Percentiles rank a stretch among this genome's conserved stretches.
Evolutionary conservation across 2,329 filamentous ascomycete species (phyloP).

Genomic region (Sphaerostilbella broomeana): DNA sequence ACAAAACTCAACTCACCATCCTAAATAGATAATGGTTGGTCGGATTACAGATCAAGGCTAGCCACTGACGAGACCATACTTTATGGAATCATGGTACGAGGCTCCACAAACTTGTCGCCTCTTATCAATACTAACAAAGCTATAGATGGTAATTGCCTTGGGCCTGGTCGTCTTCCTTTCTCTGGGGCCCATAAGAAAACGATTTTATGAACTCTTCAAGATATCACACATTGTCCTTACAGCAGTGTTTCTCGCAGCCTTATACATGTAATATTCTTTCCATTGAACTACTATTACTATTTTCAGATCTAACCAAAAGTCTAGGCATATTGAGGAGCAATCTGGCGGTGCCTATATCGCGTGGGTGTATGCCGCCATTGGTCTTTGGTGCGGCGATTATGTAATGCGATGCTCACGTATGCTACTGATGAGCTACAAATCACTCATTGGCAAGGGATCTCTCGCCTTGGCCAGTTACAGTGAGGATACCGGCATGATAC

Average conservation of each 20-base stretch:
- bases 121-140: not conserved
- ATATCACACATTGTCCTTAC: constrained; percentile 40
- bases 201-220: constrained; percentile 40
- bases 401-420: constrained; percentile 34
- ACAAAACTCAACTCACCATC: no score
- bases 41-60: constrained; percentile 12
- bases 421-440: constrained; percentile 26
- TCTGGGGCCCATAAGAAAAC: constrained; percentile 9
- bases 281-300: not conserved
- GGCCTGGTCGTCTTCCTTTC: constrained; percentile 7
- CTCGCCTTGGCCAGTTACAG: constrained; percentile 28
- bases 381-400: constrained; percentile 40
- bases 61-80: constrained; percentile 3
- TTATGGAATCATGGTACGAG: constrained; percentile 12
- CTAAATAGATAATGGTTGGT: not conserved
- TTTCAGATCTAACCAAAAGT: not conserved
- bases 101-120: not conserved
- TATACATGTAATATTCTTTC: constrained; percentile 32
- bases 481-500: constrained; percentile 29
- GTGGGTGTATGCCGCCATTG: constrained; percentile 34
- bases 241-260: constrained; percentile 36
- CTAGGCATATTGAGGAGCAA: constrained; percentile 15
- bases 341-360: constrained; percentile 16
- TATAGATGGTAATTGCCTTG: constrained; percentile 10
- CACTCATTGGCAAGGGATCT: constrained; percentile 24